Conservation (phyloP, 352 stramenopile genomes). For the Globisporangium alternatum region DNA sequence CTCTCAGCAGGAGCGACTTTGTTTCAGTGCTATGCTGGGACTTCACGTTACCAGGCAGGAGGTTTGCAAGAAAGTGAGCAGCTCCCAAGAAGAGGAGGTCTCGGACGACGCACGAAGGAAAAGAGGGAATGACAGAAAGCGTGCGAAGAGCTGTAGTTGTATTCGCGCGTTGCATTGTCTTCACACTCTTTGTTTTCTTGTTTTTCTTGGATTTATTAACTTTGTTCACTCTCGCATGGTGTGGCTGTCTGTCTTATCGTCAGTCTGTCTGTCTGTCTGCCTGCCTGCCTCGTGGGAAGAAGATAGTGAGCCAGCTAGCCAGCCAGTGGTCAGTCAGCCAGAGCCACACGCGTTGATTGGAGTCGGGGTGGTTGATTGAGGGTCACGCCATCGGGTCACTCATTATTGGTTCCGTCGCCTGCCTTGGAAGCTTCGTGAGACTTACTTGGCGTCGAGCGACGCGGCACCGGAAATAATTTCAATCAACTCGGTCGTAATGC, state of each 20-base stretch:
- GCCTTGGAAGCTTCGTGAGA: neutral
- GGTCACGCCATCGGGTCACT: constrained; percentile 8
- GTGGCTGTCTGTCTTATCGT: neutral
- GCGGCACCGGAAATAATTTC: constrained; percentile 98
- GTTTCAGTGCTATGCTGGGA: no score
- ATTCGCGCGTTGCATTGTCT: constrained; percentile 3
- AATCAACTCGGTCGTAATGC: constrained; percentile 97
- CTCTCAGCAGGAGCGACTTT: no score
- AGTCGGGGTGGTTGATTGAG: constrained; percentile 3
- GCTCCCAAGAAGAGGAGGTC: no score
- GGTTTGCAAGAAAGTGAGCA: no score
- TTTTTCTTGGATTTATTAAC: constrained; percentile 6
- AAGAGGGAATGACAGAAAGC: neutral
- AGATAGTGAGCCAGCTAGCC: no score
- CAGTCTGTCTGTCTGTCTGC: neutral
- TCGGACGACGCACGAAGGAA: neutral
- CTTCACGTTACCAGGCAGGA: no score
- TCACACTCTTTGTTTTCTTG: constrained; percentile 9
- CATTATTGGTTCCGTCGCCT: constrained; percentile 1
- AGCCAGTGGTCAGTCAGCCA: neutral
- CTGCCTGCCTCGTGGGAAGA: neutral
- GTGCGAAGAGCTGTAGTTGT: constrained; percentile 4
- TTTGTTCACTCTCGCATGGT: constrained; percentile 1
- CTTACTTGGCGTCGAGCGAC: constrained; percentile 89
- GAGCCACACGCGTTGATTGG: neutral